Evolutionary conservation across 768 basidiomycete genomes (phyloP).

Genomic region (Lyophyllum atratum): DNA sequence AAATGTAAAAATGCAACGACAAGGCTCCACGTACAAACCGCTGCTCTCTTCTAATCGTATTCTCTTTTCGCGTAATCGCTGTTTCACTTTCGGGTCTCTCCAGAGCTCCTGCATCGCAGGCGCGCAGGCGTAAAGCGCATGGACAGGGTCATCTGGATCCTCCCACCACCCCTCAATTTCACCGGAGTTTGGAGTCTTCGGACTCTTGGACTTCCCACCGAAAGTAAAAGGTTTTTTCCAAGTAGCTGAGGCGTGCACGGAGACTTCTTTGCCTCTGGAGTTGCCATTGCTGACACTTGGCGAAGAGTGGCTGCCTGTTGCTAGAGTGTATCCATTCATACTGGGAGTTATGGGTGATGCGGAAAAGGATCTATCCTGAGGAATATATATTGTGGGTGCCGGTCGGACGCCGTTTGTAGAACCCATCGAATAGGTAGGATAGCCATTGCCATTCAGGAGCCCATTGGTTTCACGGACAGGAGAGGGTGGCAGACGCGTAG

Average conservation of each 20-base stretch:
- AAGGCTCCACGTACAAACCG: slow-evolving; percentile 65
- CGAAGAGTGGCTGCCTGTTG: slow-evolving; percentile 21
- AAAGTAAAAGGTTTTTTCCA: slow-evolving; percentile 73
- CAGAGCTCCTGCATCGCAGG: slow-evolving; percentile 74
- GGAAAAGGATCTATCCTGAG: slow-evolving; percentile 33
- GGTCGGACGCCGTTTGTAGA: slow-evolving; percentile 37
- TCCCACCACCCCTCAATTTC: slow-evolving; percentile 85
- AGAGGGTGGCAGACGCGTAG: slow-evolving; percentile 53
- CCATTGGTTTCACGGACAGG: slow-evolving; percentile 39
- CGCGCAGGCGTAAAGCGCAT: slow-evolving; percentile 63
- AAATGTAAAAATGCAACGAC: slow-evolving; percentile 7
- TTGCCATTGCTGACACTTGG: slow-evolving; percentile 35
- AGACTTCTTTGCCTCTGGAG: slow-evolving; percentile 51
- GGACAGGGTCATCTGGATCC: slow-evolving; percentile 81
- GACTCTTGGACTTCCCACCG: slow-evolving; percentile 61
- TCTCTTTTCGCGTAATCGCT: slow-evolving; percentile 62
- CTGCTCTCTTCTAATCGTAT: slow-evolving; percentile 80
- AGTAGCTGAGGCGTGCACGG: slow-evolving; percentile 60
- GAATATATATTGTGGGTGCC: slow-evolving; percentile 50
- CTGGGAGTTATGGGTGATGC: slow-evolving; percentile 31
- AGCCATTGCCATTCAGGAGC: slow-evolving; percentile 21
- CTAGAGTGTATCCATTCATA: slow-evolving; percentile 22
- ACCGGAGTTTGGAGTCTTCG: slow-evolving; percentile 68
- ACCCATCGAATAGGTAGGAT: slow-evolving; percentile 14
- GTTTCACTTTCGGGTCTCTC: slow-evolving; percentile 69